Base-by-base conservation (phyloP, 2,329 filamentous ascomycete species). In the Arthrobotrys iridis region DNA sequence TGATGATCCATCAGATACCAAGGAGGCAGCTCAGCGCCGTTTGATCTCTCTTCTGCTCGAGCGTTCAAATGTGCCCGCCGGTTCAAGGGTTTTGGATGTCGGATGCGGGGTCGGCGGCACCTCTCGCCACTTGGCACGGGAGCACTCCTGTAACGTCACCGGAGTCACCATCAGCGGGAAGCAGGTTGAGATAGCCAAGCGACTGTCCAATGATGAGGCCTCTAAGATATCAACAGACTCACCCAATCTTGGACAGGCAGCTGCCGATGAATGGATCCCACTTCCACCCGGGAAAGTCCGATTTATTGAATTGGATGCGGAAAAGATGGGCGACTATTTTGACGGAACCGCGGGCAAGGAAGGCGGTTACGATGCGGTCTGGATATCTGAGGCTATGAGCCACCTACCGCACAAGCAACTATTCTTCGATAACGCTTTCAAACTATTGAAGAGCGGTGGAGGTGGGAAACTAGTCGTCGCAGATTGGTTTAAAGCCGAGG, bases 81-180 rank as follows among this genome's bases (percentile, higher is more conserved):
- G 80, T 15, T 81, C 81, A 72, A 80, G 80, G n/a, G 83, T 89
- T 13, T 84, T 89, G 4, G 87, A 89, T 77, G 87, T 88, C 1
- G 87, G 87, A 2, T 89, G 87, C 79, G 87, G 87, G 28, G 83
- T 89, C 55, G 87, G 87, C 65, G 87, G 87, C 55, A 89, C 87
- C 1, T 84, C 86, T 37, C 85, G 87, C 26, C 85, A 85, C 79
- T 84, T 89, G 7, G 87, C 87, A 8, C 82, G 82, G 3, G 81
- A 85, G 26, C 83, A 85, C 24, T 85, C 82, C 37, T 87, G 86
- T 75, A 82, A 81, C 15, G 87, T 88, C 11, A 88, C 86, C 0
- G 87, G 87, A 63, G 85, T 89, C 79, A 89, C 87, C 52, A 89
- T 88, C 81, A 88, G 86, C 52, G 82, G 84, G 20, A 85, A 85